These are phyloP conservation scores for Collariella sp. DNA, from an alignment of 495 filamentous ascomycete species.

Conservation along the genomic window DNA sequence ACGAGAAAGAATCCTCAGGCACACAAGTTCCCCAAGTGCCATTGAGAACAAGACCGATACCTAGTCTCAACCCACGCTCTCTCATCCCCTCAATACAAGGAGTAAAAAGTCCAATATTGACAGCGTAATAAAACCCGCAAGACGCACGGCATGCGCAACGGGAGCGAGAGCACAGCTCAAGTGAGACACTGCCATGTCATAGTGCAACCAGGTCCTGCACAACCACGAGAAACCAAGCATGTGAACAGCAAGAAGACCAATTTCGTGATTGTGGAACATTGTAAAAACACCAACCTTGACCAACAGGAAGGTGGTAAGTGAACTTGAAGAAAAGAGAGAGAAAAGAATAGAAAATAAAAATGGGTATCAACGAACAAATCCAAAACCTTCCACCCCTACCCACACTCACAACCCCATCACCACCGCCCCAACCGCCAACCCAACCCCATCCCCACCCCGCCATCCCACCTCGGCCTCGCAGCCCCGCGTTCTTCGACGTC, in stretches of 20 bases:
- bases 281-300: not conserved
- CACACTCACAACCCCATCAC: constrained; percentile 3
- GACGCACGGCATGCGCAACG: not conserved
- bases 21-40: too few relatives aligned
- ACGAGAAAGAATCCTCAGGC: too few relatives aligned
- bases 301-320: too few relatives aligned
- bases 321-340: too few relatives aligned
- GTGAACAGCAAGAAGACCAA: not conserved
- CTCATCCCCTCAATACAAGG: too few relatives aligned
- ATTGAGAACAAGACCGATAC: too few relatives aligned
- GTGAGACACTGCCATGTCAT: constrained; percentile 1
- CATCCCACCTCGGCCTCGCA: constrained; percentile 11
- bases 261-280: not conserved
- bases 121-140: too few relatives aligned
- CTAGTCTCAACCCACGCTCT: too few relatives aligned
- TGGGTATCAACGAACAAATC: not conserved
- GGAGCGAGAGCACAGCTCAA: not conserved
- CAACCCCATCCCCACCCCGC: constrained; percentile 7
- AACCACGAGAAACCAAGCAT: not conserved
- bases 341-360: not conserved
- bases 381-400: not conserved
- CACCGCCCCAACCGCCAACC: constrained; percentile 9
- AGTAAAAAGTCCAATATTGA: too few relatives aligned
- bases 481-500: constrained; percentile 5
- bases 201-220: not conserved